Evolutionary conservation across 78 protist genomes (phyloP).

Genomic region (Dictyostelium brefeldianum): DNA sequence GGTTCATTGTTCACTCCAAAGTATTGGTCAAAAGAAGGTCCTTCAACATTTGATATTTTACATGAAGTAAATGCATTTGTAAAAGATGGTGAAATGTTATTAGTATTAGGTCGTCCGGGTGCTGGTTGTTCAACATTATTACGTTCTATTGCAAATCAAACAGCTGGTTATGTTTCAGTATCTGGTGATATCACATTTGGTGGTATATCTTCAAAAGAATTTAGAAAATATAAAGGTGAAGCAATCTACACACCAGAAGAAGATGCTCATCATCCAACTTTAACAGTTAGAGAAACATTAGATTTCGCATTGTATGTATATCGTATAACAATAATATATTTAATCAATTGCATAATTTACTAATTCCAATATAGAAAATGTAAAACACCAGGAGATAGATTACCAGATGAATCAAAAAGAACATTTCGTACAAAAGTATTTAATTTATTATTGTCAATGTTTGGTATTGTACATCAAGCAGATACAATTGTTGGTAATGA

Average conservation of each 20-base stretch:
- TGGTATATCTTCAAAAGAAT: constrained; percentile 48
- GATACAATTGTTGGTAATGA: constrained; percentile 70
- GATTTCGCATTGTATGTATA: constrained; percentile 41
- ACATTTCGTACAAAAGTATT: constrained; percentile 45
- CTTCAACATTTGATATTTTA: constrained; percentile 73
- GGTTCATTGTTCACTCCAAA: constrained; percentile 14
- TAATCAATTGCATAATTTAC: no score
- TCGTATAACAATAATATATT: no score
- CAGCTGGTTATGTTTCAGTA: constrained; percentile 25
- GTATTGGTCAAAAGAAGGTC: not conserved
- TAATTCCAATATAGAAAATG: not conserved
- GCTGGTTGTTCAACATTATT: constrained; percentile 66
- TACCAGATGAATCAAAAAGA: constrained; percentile 44
- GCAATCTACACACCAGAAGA: constrained; percentile 80
- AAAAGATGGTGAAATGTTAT: constrained; percentile 79
- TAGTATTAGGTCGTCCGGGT: constrained; percentile 79
- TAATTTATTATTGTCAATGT: constrained; percentile 60
- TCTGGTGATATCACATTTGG: constrained; percentile 67
- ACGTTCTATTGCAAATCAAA: constrained; percentile 65
- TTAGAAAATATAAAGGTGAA: constrained; percentile 53
- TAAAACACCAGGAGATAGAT: constrained; percentile 60
- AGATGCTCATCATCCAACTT: constrained; percentile 67
- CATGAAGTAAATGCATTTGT: constrained; percentile 58
- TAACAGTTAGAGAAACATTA: constrained; percentile 64
- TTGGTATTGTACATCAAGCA: constrained; percentile 34